These are phyloP conservation scores for Lumnitzera racemosa DNA, from an alignment of 345 rosid species.

Conservation along the genomic window DNA sequence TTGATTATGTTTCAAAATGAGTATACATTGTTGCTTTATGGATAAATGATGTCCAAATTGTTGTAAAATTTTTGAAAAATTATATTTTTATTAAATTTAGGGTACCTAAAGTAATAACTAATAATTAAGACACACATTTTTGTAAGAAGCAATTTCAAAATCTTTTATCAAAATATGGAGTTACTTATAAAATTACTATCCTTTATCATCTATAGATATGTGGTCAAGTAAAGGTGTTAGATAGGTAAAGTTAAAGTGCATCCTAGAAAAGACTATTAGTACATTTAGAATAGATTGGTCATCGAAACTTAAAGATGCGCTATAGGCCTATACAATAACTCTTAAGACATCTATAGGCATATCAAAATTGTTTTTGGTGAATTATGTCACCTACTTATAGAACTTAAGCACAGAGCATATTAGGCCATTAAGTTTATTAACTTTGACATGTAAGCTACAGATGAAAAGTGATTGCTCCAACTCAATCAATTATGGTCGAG, in stretches of 20 bases:
- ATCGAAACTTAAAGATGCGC: background rate
- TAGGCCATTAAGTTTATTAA: background rate
- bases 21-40: background rate
- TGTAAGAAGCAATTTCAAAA: background rate
- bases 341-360: constrained; percentile 6
- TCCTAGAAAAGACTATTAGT: background rate
- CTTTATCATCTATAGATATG: background rate
- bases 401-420: constrained; percentile 9
- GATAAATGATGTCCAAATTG: background rate
- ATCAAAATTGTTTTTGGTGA: constrained; percentile 1
- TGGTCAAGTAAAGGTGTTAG: background rate
- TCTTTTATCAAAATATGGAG: background rate
- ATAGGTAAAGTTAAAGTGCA: constrained; percentile 1
- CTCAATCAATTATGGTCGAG: background rate
- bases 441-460: background rate
- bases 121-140: background rate
- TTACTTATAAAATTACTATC: background rate
- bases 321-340: constrained; percentile 3
- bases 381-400: constrained; percentile 1
- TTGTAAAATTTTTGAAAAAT: background rate
- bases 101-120: background rate
- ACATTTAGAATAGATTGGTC: constrained; percentile 1
- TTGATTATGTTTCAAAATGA: constrained; percentile 9
- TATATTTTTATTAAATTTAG: background rate
- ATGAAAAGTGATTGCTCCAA: background rate